These are phyloP conservation scores for Fennellomyces sp. DNA, from an alignment of 371 early-diverging fungal genomes.

Conservation along the genomic window DNA sequence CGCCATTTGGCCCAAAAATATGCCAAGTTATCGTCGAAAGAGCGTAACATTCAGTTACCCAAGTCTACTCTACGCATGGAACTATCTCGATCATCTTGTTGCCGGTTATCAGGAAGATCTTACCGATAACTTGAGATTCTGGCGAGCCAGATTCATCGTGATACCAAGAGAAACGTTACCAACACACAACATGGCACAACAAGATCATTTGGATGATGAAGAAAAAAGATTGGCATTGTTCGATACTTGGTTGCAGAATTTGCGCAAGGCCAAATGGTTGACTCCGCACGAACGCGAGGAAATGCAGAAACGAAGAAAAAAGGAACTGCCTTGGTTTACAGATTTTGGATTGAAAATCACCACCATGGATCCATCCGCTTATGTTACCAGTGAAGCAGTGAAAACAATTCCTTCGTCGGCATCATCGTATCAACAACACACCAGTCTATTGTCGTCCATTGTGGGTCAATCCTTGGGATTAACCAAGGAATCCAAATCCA, in stretches of 20 bases:
- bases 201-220: conserved; percentile 82
- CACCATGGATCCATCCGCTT: conserved; percentile 53
- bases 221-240: conserved; percentile 89
- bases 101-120: conserved; percentile 87
- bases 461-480: conserved; percentile 24
- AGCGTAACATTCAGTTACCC: conserved; percentile 78
- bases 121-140: conserved; percentile 80
- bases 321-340: conserved; percentile 37
- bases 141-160: conserved; percentile 89
- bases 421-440: background rate
- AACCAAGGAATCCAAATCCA: conserved; percentile 54
- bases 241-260: conserved; percentile 78
- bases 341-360: conserved; percentile 47
- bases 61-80: conserved; percentile 87
- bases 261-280: conserved; percentile 63
- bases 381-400: conserved; percentile 19
- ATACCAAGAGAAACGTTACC: conserved; percentile 82
- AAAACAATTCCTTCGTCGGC: background rate
- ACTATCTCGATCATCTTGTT: conserved; percentile 86
- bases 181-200: conserved; percentile 21
- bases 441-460: conserved; percentile 33
- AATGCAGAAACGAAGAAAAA: conserved; percentile 45
- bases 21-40: conserved; percentile 59
- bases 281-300: conserved; percentile 51
- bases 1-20: conserved; percentile 86